These are phyloP conservation scores for Nannizziopsis barbatae DNA, from an alignment of 2,329 filamentous ascomycete species.

Conservation along the genomic window DNA sequence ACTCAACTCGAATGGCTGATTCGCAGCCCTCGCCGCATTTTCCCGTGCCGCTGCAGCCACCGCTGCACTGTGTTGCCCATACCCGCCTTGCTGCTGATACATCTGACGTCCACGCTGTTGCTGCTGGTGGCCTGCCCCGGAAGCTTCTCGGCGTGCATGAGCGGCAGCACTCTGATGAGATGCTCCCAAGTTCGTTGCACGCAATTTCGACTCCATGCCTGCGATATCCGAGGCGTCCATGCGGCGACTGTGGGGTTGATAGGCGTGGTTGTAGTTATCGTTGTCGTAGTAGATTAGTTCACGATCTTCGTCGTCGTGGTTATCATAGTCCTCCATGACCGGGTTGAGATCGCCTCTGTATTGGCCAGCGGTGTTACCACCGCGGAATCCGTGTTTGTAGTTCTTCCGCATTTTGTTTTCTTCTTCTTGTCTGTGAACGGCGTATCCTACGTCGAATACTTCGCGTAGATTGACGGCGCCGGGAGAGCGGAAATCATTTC, in stretches of 20 bases:
- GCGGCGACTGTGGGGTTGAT: conserved; percentile 57
- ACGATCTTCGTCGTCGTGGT: conserved; percentile 51
- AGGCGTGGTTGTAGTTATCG: conserved; percentile 37
- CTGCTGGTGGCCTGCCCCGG: conserved; percentile 38
- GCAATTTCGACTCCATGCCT: conserved; percentile 76
- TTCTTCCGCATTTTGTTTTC: conserved; percentile 87
- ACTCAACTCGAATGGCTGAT: conserved; percentile 82
- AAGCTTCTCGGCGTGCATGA: conserved; percentile 46
- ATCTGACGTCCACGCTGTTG: conserved; percentile 40
- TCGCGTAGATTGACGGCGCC: conserved; percentile 91
- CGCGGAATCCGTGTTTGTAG: conserved; percentile 57
- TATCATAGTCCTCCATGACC: conserved; percentile 54
- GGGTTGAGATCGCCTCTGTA: conserved; percentile 53
- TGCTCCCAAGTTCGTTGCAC: conserved; percentile 57
- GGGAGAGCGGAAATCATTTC: conserved; percentile 87
- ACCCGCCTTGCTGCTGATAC: conserved; percentile 49
- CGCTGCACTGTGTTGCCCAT: conserved; percentile 76
- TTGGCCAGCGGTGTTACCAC: conserved; percentile 39
- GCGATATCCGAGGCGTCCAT: conserved; percentile 48
- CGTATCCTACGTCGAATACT: conserved; percentile 97
- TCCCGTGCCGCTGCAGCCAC: conserved; percentile 75
- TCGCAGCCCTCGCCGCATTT: conserved; percentile 61
- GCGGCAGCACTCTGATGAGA: conserved; percentile 44
- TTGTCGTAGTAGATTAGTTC: conserved; percentile 41
- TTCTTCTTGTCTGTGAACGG: conserved; percentile 91